Base-by-base conservation (phyloP, 2,329 filamentous ascomycete species). In the Furcasterigmium furcatum region DNA sequence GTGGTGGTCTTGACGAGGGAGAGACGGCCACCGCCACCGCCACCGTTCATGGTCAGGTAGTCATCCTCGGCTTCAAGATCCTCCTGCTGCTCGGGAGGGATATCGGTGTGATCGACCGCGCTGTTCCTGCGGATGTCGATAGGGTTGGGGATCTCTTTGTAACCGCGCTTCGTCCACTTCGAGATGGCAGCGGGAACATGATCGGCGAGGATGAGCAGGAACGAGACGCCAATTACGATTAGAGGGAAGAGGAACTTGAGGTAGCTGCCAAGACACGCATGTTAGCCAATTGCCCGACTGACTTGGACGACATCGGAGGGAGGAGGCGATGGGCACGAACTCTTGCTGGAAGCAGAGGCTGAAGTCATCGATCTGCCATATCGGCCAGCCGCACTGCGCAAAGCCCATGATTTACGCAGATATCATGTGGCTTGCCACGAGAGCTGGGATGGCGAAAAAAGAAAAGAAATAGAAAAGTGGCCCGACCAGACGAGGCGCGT, bases 161-260 rank as follows among this genome's bases (percentile, higher is more conserved):
- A 90, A 41, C 73, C 73, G 52, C 69, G 60, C 48, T 55, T 55
- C 58, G 72, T 18, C 9, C 16, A 36, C 34, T 36, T 36, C 10
- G n/a, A 12, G 34, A 36, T 36, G 9, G 16, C 18, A 6, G n/a
- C n/a, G 16, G 34, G 34, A 16, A 36, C 10, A 12, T 36, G 16
- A 20, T 36, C 34, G 34, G 34, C 34, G 47, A 77, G 55, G 46
- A 96, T 77, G 55, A 83, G 74, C 43, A 87, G 62, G 53, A 91
- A 63, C 7, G 94, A 97, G 21, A 87, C 56, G 51, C 69, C 77
- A 64, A 91, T 80, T 47, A 86, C 74, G 50, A 84, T 69, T 49
- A 94, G 72, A 45, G 94, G 94, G 45, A 97, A 76, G 39, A 95
- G 73, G 49, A 88, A 82, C 66, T 88, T 85, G 44, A 95, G 79